Base-by-base conservation (phyloP, 192 early-diverging fungal genomes). In the Coemansia asiatica region DNA sequence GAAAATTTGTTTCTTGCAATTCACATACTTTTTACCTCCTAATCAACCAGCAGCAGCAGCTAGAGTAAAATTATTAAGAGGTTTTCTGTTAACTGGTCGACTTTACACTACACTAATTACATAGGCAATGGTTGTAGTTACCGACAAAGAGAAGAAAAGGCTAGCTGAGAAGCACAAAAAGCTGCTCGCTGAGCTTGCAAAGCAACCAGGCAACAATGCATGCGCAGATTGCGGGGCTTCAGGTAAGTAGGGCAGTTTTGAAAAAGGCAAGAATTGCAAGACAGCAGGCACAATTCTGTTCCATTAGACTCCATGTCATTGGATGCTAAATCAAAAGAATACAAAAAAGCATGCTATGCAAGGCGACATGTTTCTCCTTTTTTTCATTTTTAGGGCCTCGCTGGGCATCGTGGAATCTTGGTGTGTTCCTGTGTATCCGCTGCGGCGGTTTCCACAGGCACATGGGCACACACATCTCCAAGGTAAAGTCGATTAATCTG, bases 401-500 rank as follows among this genome's bases (percentile, higher is more conserved):
- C 49, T 94, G 91, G 91, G 87, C 91, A 29, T 94, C 92, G 2
- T 91, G 90, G 89, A 95, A 94, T 71, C 71, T 97, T 38, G 94
- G 95, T 5, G 82, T 95, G 40, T 96, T 98, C 67, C 71, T 98
- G 36, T 98, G 96, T 82, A 96, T 97, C 27, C 85, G 94, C 5
- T 98, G 96, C 77, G 89, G 83, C 50, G 86, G 91, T 35, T 69
- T 92, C 33, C 92, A 94, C 61, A 76, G 92, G 31, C 90, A 88
- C 67, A 82, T 96, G 67, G 94, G 94, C 36, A 95, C 93, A 0
- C 92, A 95, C 53, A 92, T 98, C 29, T 89, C 92, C 28, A 91
- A 90, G 68, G 92, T 98, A 56, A 96, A 95, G 77, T 94, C 92
- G 6, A 85, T 94, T 31, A 88, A 84, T 23, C 80, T 96, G 69